Conservation (phyloP, 106 monocot genomes). For the Phalaenopsis equestris region DNA sequence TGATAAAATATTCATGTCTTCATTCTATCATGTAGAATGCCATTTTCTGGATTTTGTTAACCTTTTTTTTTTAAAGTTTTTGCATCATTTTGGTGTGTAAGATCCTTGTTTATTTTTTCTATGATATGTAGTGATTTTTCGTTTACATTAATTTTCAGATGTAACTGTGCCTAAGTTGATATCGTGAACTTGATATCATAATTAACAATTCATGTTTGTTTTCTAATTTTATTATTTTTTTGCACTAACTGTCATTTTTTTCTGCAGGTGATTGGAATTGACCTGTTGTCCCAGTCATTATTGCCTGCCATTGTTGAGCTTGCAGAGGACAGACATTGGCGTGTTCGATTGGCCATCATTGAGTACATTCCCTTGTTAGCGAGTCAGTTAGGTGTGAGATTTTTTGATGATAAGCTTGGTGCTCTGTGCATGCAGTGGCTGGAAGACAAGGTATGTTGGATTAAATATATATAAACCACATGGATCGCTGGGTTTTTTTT, state of each 20-base stretch:
- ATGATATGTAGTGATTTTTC: neutral
- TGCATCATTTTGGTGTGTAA: neutral
- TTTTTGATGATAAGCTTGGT: conserved; percentile 96
- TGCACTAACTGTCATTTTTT: neutral
- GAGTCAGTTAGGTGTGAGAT: conserved; percentile 82
- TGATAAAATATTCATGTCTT: neutral
- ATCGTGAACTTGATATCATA: neutral
- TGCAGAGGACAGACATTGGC: conserved; percentile 91
- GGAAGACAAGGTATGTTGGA: conserved; percentile 78
- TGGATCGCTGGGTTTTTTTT: neutral
- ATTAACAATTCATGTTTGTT: neutral
- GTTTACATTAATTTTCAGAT: neutral
- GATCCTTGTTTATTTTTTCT: neutral
- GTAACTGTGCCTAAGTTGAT: neutral
- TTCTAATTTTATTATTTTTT: neutral
- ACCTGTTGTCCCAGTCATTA: conserved; percentile 80
- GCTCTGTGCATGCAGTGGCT: conserved; percentile 96
- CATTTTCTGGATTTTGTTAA: neutral
- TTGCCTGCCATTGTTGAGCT: conserved; percentile 92
- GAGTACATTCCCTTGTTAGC: conserved; percentile 94
- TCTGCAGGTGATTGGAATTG: conserved; percentile 86
- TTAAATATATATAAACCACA: neutral
- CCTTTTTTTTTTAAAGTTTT: neutral
- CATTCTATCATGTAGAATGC: neutral
- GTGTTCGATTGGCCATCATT: conserved; percentile 91